Evolutionary conservation across 108 stramenopile genomes (phyloP).

Genomic region (Cyclotella choctawhatcheeana): DNA sequence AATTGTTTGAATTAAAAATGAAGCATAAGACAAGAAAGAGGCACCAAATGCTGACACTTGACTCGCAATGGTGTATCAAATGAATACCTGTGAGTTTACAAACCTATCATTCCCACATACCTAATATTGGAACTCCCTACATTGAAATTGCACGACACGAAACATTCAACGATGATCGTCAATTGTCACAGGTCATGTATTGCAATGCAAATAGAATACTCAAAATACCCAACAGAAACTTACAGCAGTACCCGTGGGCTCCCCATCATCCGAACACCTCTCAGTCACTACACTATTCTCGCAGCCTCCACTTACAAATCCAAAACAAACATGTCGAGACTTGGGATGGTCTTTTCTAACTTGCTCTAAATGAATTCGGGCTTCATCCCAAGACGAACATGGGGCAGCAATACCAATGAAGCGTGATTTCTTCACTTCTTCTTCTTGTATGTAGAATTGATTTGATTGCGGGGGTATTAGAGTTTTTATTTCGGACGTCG

Average conservation of each 20-base stretch:
- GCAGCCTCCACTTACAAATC: constrained; percentile 46
- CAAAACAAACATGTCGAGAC: constrained; percentile 80
- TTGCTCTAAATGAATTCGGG: constrained; percentile 49
- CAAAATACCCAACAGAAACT: neutral
- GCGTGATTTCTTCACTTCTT: constrained; percentile 78
- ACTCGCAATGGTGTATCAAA: too few species aligned
- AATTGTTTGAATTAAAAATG: neutral
- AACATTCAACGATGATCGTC: neutral
- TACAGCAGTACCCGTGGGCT: constrained; percentile 85
- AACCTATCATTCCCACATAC: neutral
- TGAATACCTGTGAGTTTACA: neutral
- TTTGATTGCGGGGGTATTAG: neutral
- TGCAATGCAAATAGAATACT: neutral
- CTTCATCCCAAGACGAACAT: constrained; percentile 72
- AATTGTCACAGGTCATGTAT: neutral
- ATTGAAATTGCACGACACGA: too few species aligned
- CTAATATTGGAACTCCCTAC: constrained; percentile 21
- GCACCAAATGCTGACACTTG: too few species aligned
- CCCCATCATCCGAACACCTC: constrained; percentile 84
- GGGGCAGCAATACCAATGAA: constrained; percentile 79
- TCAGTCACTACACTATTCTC: constrained; percentile 49
- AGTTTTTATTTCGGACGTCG: neutral
- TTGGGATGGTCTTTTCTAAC: constrained; percentile 79
- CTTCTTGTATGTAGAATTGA: constrained; percentile 51
- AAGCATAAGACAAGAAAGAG: neutral